Percentiles rank a stretch among this genome's conserved stretches.
These are phyloP conservation scores for Diaporthe citrichinensis DNA, from an alignment of 2,329 filamentous ascomycete genomes.

Conservation along the genomic window DNA sequence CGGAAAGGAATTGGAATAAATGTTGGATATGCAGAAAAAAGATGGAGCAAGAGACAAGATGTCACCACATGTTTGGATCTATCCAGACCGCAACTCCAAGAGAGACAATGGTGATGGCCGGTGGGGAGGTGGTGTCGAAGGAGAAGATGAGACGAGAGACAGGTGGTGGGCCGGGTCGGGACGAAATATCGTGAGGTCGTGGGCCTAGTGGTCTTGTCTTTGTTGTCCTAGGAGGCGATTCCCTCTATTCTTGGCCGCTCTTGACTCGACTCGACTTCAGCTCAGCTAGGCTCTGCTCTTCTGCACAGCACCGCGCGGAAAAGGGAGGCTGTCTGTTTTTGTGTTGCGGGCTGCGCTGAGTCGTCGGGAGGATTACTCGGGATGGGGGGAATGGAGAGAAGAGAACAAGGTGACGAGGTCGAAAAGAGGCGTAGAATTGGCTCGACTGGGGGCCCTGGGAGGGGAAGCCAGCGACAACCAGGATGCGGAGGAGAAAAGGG, in stretches of 20 bases:
- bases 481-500: conserved; percentile 34
- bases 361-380: conserved; percentile 35
- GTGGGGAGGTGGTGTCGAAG: conserved; percentile 32
- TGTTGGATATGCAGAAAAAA: conserved; percentile 34
- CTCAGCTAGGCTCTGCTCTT: conserved; percentile 22
- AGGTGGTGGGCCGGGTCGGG: conserved; percentile 39
- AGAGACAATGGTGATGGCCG: conserved; percentile 35
- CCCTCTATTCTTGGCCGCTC: conserved; percentile 33
- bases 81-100: conserved; percentile 39
- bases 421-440: conserved; percentile 37
- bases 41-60: conserved; percentile 37
- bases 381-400: conserved; percentile 35
- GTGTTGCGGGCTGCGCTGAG: conserved; percentile 33
- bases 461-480: conserved; percentile 35
- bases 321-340: conserved; percentile 17
- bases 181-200: conserved; percentile 35
- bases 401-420: conserved; percentile 36
- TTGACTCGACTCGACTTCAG: conserved; percentile 29
- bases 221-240: conserved; percentile 21
- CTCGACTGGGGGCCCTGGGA: conserved; percentile 36
- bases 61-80: conserved; percentile 42
- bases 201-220: conserved; percentile 28
- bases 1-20: conserved; percentile 35
- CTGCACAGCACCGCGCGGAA: conserved; percentile 27
- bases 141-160: conserved; percentile 40